Evolutionary conservation across 2,329 filamentous ascomycete genomes (phyloP), one percentile per base, ranked within the genome.

Genomic region (Escovopsis sp.): DNA sequence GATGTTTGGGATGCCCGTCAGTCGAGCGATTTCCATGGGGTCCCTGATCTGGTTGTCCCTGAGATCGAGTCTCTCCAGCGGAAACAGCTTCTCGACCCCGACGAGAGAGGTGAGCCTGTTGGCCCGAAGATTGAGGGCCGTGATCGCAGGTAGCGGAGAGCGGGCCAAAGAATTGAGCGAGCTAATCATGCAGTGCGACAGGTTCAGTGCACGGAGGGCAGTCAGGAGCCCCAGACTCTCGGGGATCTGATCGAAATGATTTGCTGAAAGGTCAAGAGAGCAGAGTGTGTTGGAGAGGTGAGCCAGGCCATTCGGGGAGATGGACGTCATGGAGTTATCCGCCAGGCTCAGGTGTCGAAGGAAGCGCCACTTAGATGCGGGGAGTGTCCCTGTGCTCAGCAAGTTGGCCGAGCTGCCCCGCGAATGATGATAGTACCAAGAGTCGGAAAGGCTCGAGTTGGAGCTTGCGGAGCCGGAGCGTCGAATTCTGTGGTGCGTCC

Each of bases 151-250:
- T 5, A 98, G 71, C 11, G 91, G 86, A 54, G 82, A 91, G 48
- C 83, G 79, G 2, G 80, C 80, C 36, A 98, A 69, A 2, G 89
- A 94, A 54, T 93, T 84, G 43, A 98, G 70, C 12, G 87, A 91
- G 52, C 89, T 85, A 48, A 98, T 96, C 88, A 96, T 95, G 70
- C 89, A 96, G 55, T 94, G 84, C 4, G 89, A 94, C 26, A 98
- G 70, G 55, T 98, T 96, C 42, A 98, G 67, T 23, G 91, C 88
- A 49, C 88, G 80, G n/a, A 98, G 73, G 26, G 86, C 82, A 18
- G 86, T 87, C 45, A 98, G 68, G 9, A 77, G 84, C 11, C 88
- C 82, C 44, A 98, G 67, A 53, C 85, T 91, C 59, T 96, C 91
- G 1, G 91, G 91, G 42, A 96, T 82, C 59, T 95, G 85, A n/a